Evolutionary conservation across 495 filamentous ascomycete genomes (phyloP).

Genomic region (Clohesyomyces aquaticus): DNA sequence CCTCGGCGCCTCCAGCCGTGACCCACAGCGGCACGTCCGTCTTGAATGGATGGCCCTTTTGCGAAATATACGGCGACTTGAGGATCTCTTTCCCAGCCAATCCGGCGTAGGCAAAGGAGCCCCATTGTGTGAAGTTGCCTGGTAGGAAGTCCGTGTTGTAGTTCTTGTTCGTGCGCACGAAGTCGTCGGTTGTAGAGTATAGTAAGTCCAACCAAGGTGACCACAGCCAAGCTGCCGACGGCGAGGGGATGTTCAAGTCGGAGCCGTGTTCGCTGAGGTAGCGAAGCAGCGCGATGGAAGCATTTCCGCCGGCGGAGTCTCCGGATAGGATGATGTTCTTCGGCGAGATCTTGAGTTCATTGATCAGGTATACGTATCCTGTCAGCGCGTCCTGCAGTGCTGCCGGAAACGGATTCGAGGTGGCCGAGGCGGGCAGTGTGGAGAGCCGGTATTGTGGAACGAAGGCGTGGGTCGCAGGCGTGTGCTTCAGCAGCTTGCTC

Average conservation of each 20-base stretch:
- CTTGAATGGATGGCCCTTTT: slow-evolving; percentile 46
- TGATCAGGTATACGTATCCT: slow-evolving; percentile 40
- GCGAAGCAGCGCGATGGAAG: slow-evolving; percentile 36
- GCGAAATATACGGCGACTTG: slow-evolving; percentile 44
- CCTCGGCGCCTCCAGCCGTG: slow-evolving; percentile 49
- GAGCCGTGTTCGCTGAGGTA: slow-evolving; percentile 39
- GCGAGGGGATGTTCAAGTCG: slow-evolving; percentile 20
- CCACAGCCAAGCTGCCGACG: slow-evolving; percentile 43
- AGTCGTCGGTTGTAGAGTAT: slow-evolving; percentile 17
- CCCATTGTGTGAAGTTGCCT: slow-evolving; percentile 46
- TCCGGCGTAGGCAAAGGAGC: slow-evolving; percentile 42
- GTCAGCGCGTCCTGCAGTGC: slow-evolving; percentile 43
- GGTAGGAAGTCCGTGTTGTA: slow-evolving; percentile 49
- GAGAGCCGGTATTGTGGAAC: slow-evolving; percentile 43
- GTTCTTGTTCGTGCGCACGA: slow-evolving; percentile 43
- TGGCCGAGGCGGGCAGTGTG: slow-evolving; percentile 24
- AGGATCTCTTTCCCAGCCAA: slow-evolving; percentile 29
- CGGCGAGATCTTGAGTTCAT: slow-evolving; percentile 34
- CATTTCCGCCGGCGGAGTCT: slow-evolving; percentile 44
- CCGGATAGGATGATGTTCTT: slow-evolving; percentile 38
- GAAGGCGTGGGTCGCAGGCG: slow-evolving; percentile 35
- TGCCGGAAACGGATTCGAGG: slow-evolving; percentile 43
- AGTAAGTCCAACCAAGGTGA: slow-evolving; percentile 49
- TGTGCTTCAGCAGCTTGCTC: slow-evolving; percentile 35
- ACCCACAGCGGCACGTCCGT: slow-evolving; percentile 48